Evolutionary conservation across 176 grass and related monocot species (phyloP), one percentile per base, ranked within the genome.

Genomic region (Avena sativa): DNA sequence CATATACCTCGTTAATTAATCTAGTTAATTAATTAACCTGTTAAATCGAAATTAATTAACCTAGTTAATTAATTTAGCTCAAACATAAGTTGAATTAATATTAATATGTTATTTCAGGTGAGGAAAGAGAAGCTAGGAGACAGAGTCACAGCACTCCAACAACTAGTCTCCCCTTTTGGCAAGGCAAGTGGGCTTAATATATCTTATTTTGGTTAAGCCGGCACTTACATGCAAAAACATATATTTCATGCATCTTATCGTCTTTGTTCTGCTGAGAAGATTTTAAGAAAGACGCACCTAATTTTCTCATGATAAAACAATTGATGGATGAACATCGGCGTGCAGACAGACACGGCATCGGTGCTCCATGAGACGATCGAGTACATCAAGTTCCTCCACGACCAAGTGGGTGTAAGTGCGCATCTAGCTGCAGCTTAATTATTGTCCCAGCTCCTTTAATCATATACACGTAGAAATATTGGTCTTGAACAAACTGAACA

Each of bases 111-210:
- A 32, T 85, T 76, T 85, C 90, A 99, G 97, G 97, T 99, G 80
- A 93, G 97, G 87, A 99, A 99, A 92, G 97, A 99, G 90, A 99
- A 99, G 83, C 87, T 99, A 60, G 97, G 97, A 34, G 92, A 99
- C 87, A 94, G 97, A 89, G 83, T 99, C 85, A 99, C 93, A 79
- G 85, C 97, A 85, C 94, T 99, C 75, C 97, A 99, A 73, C 97
- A 99, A 81, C 94, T 99, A 70, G 97, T 99, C 85, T 99, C 97
- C 64, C 97, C 97, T 92, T 99, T 99, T 88, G 94, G 97, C 90
- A 99, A 96, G 97, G 97, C 91, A 52, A 92, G 59, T 84, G 66
- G 52, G 70, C 59, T 36, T 14, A 34, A 34, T 34, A 34, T 34
- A 34, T 34, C 28, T 17, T 67, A 67, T 34, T 67, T 12, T 67